Conservation (phyloP, 75 land plant species). For the Larix kaempferi region DNA sequence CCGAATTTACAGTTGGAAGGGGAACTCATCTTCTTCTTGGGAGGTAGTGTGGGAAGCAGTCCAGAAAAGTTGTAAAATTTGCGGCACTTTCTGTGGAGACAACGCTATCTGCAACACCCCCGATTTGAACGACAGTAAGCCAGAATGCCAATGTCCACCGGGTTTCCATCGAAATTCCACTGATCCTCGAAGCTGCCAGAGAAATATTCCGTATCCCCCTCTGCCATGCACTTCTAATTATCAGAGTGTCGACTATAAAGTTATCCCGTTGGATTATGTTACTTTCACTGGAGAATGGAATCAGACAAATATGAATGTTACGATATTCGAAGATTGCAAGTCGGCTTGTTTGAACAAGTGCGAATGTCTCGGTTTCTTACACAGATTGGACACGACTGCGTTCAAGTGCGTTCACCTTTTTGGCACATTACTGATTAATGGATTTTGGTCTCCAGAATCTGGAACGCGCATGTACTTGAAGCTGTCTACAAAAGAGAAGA, state of each 20-base stretch:
- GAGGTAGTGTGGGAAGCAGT: constrained; percentile 31
- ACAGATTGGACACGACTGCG: too few species aligned
- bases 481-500: constrained; percentile 20
- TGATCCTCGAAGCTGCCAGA: neutral
- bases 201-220: neutral
- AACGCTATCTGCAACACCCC: constrained; percentile 23
- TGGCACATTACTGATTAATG: constrained; percentile 14
- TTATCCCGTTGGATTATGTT: constrained; percentile 43
- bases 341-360: constrained; percentile 10
- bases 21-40: too few species aligned
- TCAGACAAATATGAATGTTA: neutral
- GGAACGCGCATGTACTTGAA: constrained; percentile 15
- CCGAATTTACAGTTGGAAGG: too few species aligned
- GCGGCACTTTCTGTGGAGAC: constrained; percentile 31
- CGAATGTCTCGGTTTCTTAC: constrained; percentile 31
- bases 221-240: too few species aligned
- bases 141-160: constrained; percentile 29
- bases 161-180: constrained; percentile 10
- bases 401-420: constrained; percentile 22
- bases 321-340: constrained; percentile 18
- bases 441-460: constrained; percentile 49
- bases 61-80: too few species aligned
- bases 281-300: constrained; percentile 16
- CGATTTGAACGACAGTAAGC: neutral
- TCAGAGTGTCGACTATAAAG: constrained; percentile 11